These are phyloP conservation scores for Tulasnella calospora DNA, from an alignment of 768 basidiomycete genomes.

Conservation along the genomic window DNA sequence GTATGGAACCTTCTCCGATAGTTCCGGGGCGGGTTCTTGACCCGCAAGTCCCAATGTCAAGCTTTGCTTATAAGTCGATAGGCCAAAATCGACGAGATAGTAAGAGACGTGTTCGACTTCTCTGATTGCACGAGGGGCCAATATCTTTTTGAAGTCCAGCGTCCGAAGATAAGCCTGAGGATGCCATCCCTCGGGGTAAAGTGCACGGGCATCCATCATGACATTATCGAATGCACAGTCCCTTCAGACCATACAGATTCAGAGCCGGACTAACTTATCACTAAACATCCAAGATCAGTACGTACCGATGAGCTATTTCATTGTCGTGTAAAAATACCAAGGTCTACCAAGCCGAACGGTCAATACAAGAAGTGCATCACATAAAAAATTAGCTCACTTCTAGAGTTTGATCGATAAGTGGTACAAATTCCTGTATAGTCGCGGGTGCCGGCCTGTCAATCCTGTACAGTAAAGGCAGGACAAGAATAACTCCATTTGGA, in stretches of 20 bases:
- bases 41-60: not conserved
- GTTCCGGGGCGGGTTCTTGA: conserved; percentile 20
- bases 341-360: not conserved
- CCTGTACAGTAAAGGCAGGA: conserved; percentile 5
- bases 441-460: not conserved
- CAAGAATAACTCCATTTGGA: conserved; percentile 8
- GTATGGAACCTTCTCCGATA: conserved; percentile 18
- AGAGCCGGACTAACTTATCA: not conserved
- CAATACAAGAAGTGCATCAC: not conserved
- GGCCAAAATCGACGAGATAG: conserved; percentile 21
- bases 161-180: not conserved
- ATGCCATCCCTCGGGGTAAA: conserved; percentile 22
- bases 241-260: not conserved
- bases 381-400: not conserved
- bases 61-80: conserved; percentile 9
- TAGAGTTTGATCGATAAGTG: conserved; percentile 6
- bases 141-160: not conserved
- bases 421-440: not conserved
- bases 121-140: not conserved
- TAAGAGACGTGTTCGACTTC: not conserved
- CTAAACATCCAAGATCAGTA: not conserved
- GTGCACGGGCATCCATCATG: conserved; percentile 24
- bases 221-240: conserved; percentile 21
- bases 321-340: conserved; percentile 22
- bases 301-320: conserved; percentile 21